Evolutionary conservation across 192 early-diverging fungal species (phyloP).

Genomic region (Pilaira anomala): DNA sequence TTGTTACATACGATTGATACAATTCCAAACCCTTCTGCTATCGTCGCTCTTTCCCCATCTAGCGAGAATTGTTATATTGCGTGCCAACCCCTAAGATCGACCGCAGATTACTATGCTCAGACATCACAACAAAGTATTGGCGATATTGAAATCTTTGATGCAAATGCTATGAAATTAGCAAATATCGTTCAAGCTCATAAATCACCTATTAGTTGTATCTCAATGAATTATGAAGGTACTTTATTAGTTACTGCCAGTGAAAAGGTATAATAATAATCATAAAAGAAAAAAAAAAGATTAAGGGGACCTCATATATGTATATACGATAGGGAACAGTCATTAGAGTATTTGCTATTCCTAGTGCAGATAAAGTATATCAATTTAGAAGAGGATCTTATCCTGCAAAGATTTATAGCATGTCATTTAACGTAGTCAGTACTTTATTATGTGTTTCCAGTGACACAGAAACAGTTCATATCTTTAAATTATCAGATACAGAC

Average conservation of each 20-base stretch:
- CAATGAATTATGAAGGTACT: slow-evolving; percentile 86
- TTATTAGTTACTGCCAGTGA: slow-evolving; percentile 92
- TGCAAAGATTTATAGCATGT: slow-evolving; percentile 86
- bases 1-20: slow-evolving; percentile 93
- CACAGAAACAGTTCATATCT: slow-evolving; percentile 95
- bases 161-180: slow-evolving; percentile 78
- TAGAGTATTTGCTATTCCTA: slow-evolving; percentile 86
- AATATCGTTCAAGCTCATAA: slow-evolving; percentile 96
- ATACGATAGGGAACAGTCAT: slow-evolving; percentile 81
- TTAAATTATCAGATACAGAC: slow-evolving; percentile 51
- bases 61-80: slow-evolving; percentile 93
- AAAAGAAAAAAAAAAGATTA: neutral
- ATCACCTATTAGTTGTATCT: slow-evolving; percentile 76
- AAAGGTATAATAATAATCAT: slow-evolving; percentile 62
- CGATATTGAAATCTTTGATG: slow-evolving; percentile 88
- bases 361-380: slow-evolving; percentile 82
- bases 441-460: slow-evolving; percentile 84
- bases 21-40: slow-evolving; percentile 83
- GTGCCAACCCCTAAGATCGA: slow-evolving; percentile 75
- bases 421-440: slow-evolving; percentile 71
- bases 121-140: slow-evolving; percentile 51
- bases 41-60: slow-evolving; percentile 87
- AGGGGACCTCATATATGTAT: too few relatives aligned
- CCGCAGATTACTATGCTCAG: slow-evolving; percentile 48
- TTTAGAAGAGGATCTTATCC: slow-evolving; percentile 92